Evolutionary conservation across 2,329 filamentous ascomycete genomes (phyloP).

Genomic region (Aureobasidium sp.): DNA sequence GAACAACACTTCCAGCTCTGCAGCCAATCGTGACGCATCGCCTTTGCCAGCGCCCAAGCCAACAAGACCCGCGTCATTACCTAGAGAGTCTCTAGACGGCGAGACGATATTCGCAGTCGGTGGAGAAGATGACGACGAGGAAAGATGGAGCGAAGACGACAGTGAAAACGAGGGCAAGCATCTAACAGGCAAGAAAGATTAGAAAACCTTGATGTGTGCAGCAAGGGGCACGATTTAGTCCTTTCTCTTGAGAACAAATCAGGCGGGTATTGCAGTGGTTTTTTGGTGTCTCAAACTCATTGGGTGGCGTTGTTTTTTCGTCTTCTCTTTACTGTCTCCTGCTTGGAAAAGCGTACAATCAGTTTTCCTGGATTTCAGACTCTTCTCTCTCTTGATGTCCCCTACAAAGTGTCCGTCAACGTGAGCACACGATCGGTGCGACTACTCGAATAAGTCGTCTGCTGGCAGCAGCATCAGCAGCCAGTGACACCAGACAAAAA

Average conservation of each 20-base stretch:
- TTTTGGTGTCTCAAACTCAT: not conserved
- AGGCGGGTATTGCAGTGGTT: not conserved
- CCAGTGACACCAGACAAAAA: no score
- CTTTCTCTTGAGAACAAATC: not conserved
- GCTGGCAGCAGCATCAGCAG: no score
- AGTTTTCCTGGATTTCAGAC: not conserved
- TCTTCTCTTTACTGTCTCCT: not conserved
- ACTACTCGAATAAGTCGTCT: no score
- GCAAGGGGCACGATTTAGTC: not conserved
- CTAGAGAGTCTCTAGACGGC: conserved; percentile 64
- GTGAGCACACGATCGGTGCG: no score
- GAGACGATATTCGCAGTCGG: conserved; percentile 96
- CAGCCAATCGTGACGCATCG: conserved; percentile 33
- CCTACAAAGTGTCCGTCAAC: no score
- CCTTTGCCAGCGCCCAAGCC: conserved; percentile 48
- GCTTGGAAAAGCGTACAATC: not conserved
- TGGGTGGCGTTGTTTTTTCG: not conserved
- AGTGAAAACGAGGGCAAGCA: conserved; percentile 43
- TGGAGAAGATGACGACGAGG: conserved; percentile 57
- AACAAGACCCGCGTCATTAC: conserved; percentile 42
- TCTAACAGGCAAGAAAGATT: conserved; percentile 40
- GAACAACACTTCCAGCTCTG: not conserved
- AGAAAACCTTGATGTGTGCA: not conserved
- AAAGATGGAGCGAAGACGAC: conserved; percentile 70
- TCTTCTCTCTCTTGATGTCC: no score